Conservation (phyloP, 2,329 filamentous ascomycete genomes). For the Colletotrichum sp. region DNA sequence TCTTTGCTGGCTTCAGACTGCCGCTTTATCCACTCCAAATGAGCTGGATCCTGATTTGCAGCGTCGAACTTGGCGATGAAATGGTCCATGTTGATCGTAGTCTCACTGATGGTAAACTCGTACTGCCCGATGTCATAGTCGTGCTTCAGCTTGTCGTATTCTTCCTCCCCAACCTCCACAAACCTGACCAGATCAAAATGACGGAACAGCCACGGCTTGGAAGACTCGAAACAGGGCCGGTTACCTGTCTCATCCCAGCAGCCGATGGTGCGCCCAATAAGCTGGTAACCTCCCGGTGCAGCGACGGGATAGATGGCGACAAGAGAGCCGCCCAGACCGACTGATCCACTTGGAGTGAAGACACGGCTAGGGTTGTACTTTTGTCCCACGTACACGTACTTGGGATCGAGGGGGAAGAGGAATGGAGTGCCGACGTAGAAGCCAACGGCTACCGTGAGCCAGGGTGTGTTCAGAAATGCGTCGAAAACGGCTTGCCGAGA, state of each 20-base stretch:
- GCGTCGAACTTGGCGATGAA: constrained; percentile 50
- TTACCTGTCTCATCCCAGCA: constrained; percentile 38
- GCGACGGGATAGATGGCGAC: constrained; percentile 42
- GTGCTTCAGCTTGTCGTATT: constrained; percentile 31
- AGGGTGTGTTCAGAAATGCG: constrained; percentile 33
- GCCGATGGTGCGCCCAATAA: constrained; percentile 35
- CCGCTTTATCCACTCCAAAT: neutral
- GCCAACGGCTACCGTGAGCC: constrained; percentile 34
- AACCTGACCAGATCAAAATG: constrained; percentile 40
- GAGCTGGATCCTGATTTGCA: neutral
- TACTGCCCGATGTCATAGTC: constrained; percentile 36
- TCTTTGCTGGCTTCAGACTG: neutral
- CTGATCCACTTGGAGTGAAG: constrained; percentile 39
- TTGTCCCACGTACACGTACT: constrained; percentile 25
- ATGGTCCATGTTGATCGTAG: constrained; percentile 37
- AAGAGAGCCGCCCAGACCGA: constrained; percentile 40
- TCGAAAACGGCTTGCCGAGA: constrained; percentile 35
- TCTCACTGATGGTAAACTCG: neutral
- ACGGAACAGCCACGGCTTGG: constrained; percentile 40
- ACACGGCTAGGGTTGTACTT: constrained; percentile 39
- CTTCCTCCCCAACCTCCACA: constrained; percentile 35
- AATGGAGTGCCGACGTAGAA: constrained; percentile 42
- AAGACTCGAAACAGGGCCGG: constrained; percentile 31
- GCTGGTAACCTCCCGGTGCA: constrained; percentile 44
- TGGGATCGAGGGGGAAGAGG: constrained; percentile 30